Conservation (phyloP, 805 yeast species). For the Candida methanosorbosa region DNA sequence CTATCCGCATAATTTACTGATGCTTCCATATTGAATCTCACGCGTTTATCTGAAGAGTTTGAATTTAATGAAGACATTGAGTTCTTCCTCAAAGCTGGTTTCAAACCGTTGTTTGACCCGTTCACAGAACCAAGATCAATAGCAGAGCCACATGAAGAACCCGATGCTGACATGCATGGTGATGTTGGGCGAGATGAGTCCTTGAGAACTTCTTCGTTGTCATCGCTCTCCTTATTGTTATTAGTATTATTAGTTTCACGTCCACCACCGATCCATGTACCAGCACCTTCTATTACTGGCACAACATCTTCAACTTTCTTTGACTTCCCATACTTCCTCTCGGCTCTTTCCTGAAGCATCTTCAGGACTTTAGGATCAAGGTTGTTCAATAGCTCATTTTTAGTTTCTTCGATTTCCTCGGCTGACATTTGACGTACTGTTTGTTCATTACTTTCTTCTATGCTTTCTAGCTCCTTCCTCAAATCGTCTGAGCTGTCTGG, state of each 20-base stretch:
- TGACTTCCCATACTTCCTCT: constrained; percentile 29
- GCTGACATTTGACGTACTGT: constrained; percentile 52
- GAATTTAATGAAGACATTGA: constrained; percentile 1
- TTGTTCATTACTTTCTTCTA: constrained; percentile 68
- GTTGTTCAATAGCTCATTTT: constrained; percentile 54
- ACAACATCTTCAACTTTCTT: constrained; percentile 27
- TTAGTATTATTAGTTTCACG: constrained; percentile 29
- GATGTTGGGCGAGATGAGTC: constrained; percentile 8
- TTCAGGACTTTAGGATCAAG: constrained; percentile 64
- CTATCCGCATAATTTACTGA: constrained; percentile 19
- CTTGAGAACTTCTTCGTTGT: constrained; percentile 20
- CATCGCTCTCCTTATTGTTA: constrained; percentile 24
- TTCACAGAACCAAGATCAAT: too few species aligned
- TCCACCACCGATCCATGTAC: constrained; percentile 27
- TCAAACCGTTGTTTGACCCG: constrained; percentile 8
- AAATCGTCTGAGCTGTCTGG: too few species aligned
- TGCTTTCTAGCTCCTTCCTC: constrained; percentile 67
- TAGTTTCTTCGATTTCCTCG: constrained; percentile 56
- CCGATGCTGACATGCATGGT: constrained; percentile 1
- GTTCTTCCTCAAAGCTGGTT: constrained; percentile 13
- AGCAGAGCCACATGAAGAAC: too few species aligned
- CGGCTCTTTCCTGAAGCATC: constrained; percentile 47
- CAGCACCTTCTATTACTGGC: constrained; percentile 26
- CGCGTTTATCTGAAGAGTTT: constrained; percentile 16
- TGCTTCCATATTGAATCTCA: constrained; percentile 23